Conservation (phyloP, 2,329 filamentous ascomycete species). For the Botryotinia narcissicola region DNA sequence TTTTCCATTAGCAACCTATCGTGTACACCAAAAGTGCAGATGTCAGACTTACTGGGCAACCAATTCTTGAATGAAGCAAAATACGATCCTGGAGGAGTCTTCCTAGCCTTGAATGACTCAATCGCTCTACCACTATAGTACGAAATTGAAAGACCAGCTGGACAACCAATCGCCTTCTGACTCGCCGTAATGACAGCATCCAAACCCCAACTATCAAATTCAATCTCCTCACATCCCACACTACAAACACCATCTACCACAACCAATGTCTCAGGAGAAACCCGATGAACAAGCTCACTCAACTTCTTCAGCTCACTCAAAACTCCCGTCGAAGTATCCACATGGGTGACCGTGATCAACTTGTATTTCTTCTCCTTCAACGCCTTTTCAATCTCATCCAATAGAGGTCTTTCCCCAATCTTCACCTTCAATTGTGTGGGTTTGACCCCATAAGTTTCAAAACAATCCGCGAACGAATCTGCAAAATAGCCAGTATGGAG, state of each 20-base stretch:
- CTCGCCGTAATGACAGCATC: slow-evolving; percentile 92
- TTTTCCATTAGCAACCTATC: slow-evolving; percentile 14
- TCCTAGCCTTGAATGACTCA: slow-evolving; percentile 73
- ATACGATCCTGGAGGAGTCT: slow-evolving; percentile 80
- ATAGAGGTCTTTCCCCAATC: slow-evolving; percentile 82
- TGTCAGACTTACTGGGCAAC: slow-evolving; percentile 68
- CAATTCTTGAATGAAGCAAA: slow-evolving; percentile 98
- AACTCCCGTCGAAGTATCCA: slow-evolving; percentile 95
- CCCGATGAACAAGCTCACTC: slow-evolving; percentile 75
- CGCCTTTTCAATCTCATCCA: slow-evolving; percentile 83
- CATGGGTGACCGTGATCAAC: slow-evolving; percentile 89
- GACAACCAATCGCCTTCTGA: slow-evolving; percentile 95
- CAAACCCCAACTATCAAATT: slow-evolving; percentile 91
- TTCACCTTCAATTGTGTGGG: slow-evolving; percentile 87
- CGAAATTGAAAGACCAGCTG: slow-evolving; percentile 88
- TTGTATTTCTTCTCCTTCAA: slow-evolving; percentile 92
- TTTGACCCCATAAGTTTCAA: slow-evolving; percentile 85
- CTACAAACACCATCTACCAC: slow-evolving; percentile 97
- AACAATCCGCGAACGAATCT: slow-evolving; percentile 89
- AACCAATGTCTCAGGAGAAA: slow-evolving; percentile 87
- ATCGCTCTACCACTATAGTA: slow-evolving; percentile 91
- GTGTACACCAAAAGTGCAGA: not conserved
- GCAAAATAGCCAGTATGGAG: slow-evolving; percentile 97
- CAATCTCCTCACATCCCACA: slow-evolving; percentile 92
- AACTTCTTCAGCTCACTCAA: slow-evolving; percentile 85